Conservation (phyloP, 129 eudicot genomes). For the Oenanthe sinensis region DNA sequence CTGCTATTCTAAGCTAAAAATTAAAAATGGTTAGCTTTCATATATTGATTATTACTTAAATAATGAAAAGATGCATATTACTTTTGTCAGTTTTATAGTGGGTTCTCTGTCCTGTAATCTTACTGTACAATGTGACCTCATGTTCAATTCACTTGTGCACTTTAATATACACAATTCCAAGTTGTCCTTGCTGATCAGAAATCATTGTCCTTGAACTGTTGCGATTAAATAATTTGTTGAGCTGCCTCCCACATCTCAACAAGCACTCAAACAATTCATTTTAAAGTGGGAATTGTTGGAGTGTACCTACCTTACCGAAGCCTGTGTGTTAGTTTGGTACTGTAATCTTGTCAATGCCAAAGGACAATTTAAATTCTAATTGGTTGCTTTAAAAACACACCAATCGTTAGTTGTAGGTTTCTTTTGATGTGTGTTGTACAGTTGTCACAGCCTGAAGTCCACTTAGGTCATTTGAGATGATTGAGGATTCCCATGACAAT, state of each 20-base stretch:
- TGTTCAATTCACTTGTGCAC: background rate
- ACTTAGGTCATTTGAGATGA: background rate
- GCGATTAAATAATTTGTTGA: background rate
- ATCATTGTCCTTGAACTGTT: background rate
- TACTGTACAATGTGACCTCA: constrained; percentile 1
- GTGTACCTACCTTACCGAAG: background rate
- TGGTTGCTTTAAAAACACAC: background rate
- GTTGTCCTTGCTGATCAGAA: constrained; percentile 8
- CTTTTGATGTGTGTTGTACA: background rate
- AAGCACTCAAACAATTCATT: background rate
- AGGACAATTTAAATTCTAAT: background rate
- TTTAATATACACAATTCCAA: background rate
- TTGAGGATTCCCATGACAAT: background rate
- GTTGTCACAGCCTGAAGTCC: constrained; percentile 4
- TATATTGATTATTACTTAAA: background rate
- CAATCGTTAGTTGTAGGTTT: background rate
- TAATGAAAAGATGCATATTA: background rate
- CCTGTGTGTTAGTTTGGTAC: background rate
- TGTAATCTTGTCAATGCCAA: background rate
- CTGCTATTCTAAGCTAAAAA: background rate
- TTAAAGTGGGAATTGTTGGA: constrained; percentile 6
- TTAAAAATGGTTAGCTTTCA: background rate
- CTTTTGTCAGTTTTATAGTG: background rate
- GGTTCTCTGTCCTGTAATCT: background rate
- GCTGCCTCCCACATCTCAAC: background rate